phyloP scores from a whole-genome alignment of 2,329 filamentous ascomycete species.

The Arthroderma uncinatum region DNA sequence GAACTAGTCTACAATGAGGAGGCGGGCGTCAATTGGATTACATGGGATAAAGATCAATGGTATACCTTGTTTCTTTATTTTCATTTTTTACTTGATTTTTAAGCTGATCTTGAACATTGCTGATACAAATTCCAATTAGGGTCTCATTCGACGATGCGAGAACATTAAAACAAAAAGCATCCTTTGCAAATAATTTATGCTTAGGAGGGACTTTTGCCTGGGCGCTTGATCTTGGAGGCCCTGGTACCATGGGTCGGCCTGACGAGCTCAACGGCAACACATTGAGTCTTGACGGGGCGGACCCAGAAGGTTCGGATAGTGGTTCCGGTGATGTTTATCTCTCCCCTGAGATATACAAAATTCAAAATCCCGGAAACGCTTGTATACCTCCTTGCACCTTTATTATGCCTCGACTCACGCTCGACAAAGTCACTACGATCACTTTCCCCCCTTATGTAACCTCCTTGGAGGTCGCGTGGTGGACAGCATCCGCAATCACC shows the following conservation, averaged over 20 bases:
- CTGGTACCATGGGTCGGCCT: constrained; percentile 8
- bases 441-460: constrained; percentile 14
- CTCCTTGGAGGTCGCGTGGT: constrained; percentile 12
- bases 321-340: constrained; percentile 16
- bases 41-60: constrained; percentile 9
- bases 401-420: constrained; percentile 14
- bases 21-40: constrained; percentile 7
- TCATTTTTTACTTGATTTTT: neutral
- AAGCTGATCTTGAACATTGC: neutral
- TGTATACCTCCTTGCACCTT: constrained; percentile 17
- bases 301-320: constrained; percentile 8
- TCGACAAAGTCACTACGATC: constrained; percentile 12
- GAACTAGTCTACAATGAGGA: constrained; percentile 2
- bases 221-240: constrained; percentile 9
- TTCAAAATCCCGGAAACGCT: constrained; percentile 10
- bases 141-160: constrained; percentile 24
- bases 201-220: constrained; percentile 22
- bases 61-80: neutral
- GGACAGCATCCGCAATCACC: constrained; percentile 11
- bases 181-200: constrained; percentile 24
- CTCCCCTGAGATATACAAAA: constrained; percentile 13
- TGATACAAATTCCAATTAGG: neutral
- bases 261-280: neutral
- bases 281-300: constrained; percentile 7
- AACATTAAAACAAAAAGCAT: constrained; percentile 26